Evolutionary conservation across 352 stramenopile genomes (phyloP), one percentile per base, ranked within the genome.

Genomic region (Globisporangium nunn): DNA sequence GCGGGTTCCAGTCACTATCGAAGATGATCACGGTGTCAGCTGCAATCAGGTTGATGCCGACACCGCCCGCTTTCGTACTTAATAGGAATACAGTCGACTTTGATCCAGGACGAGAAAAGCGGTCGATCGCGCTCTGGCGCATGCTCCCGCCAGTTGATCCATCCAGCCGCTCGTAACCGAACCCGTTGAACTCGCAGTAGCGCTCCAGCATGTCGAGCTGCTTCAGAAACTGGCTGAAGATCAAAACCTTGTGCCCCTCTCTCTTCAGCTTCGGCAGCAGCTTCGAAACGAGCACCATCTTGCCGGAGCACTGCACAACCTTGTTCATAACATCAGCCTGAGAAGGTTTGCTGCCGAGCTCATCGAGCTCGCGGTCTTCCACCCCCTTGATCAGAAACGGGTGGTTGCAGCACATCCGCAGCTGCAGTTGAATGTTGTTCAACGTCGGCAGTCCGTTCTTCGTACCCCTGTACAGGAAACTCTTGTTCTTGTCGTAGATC

Each of bases 361-460:
- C 78, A 40, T 88, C 81, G 1, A 95, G 61, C 45, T 96, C 86
- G 46, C 83, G 72, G 33, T 94, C 79, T 63, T 95, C 84, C 18
- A 94, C 86, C 15, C 96, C 96, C 60, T 98, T 98, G 52, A 99
- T 96, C 31, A 99, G 71, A 68, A 99, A 99, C 2, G 97, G 89
- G 69, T 99, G 98, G 72, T 99, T 99, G 68, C 98, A 99, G 71
- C 97, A 99, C 69, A 99, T 99, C 37, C 97, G 78, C 28, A 99
- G 70, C 75, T 99, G 93, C 78, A 99, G 97, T 43, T 98, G 96
- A 54, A 99, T 93, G 75, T 99, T 99, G 68, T 98, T 99, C 30
- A 99, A 78, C 53, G 85, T 90, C 17, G 85, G 86, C 8, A 95
- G 59, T 5, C 78, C 81, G 52, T 93, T 93, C 64, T 95, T 91